A percentile compares a stretch with the other conserved stretches of the same genome.
Evolutionary conservation across 208 protist species (phyloP).

Genomic region (Crithidia fasciculata): DNA sequence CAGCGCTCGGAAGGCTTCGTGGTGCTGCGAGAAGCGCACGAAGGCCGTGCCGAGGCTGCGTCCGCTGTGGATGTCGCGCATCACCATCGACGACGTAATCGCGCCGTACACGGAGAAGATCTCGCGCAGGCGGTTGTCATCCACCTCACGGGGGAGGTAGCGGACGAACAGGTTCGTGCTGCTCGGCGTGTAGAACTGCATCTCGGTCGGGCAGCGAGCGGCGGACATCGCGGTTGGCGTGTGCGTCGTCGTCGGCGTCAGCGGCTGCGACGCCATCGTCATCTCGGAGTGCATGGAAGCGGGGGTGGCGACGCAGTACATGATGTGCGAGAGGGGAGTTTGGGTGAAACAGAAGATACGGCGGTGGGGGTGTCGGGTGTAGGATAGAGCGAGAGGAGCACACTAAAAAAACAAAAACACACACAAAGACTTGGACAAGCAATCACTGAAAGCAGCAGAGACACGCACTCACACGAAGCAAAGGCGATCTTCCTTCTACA

Average conservation of each 20-base stretch:
- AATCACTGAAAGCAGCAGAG: background rate
- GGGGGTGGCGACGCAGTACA: constrained; percentile 14
- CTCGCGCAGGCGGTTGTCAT: constrained; percentile 42
- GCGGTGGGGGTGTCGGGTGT: too few relatives aligned
- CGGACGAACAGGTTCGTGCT: constrained; percentile 60
- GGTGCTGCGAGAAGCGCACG: constrained; percentile 42
- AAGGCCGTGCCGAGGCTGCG: constrained; percentile 56
- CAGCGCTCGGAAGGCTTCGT: constrained; percentile 40
- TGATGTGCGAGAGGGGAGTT: background rate
- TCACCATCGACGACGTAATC: constrained; percentile 60
- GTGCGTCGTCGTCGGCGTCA: constrained; percentile 1
- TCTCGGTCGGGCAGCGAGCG: constrained; percentile 20
- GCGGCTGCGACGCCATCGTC: background rate
- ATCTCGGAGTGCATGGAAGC: background rate
- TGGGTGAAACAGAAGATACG: background rate
- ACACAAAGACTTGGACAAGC: background rate
- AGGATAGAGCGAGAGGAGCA: too few relatives aligned
- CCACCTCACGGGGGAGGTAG: constrained; percentile 41
- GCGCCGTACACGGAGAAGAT: constrained; percentile 47
- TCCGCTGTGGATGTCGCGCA: constrained; percentile 64
- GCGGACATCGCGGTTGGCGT: background rate
- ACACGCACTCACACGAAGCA: background rate
- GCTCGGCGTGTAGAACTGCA: constrained; percentile 41
- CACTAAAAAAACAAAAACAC: too few relatives aligned
- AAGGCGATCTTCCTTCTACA: background rate